Conservation (phyloP, 495 filamentous ascomycete genomes). For the Penicillium verhagenii region DNA sequence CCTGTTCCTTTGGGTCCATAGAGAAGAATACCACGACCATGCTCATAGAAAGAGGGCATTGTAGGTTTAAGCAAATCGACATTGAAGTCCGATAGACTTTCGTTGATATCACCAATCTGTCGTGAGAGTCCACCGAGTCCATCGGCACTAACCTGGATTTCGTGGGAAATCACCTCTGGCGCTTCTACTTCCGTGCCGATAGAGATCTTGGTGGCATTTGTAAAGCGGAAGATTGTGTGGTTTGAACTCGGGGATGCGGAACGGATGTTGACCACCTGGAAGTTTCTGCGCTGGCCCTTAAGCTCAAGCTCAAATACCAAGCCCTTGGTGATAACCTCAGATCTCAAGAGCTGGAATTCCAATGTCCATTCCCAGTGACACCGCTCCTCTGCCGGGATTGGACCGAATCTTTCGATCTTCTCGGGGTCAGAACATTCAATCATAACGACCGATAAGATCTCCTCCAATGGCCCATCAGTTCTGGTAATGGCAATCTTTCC, state of each 20-base stretch:
- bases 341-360: slow-evolving; percentile 53
- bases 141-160: slow-evolving; percentile 26
- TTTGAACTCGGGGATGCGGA: slow-evolving; percentile 16
- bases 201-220: slow-evolving; percentile 32
- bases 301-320: slow-evolving; percentile 48
- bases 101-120: slow-evolving; percentile 65
- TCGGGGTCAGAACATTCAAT: slow-evolving; percentile 49
- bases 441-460: slow-evolving; percentile 47
- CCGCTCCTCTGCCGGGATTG: slow-evolving; percentile 44
- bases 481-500: slow-evolving; percentile 58
- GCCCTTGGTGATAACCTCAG: slow-evolving; percentile 41
- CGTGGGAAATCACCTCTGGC: slow-evolving; percentile 10
- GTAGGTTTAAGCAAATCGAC: slow-evolving; percentile 24
- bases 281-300: slow-evolving; percentile 46
- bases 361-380: slow-evolving; percentile 65
- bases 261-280: slow-evolving; percentile 40
- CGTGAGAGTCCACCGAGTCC: slow-evolving; percentile 63
- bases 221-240: slow-evolving; percentile 40
- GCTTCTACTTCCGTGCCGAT: slow-evolving; percentile 27
- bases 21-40: slow-evolving; percentile 62
- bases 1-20: slow-evolving; percentile 83
- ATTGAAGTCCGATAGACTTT: slow-evolving; percentile 61
- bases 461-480: slow-evolving; percentile 33
- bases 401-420: slow-evolving; percentile 27
- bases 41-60: slow-evolving; percentile 45